Conservation (phyloP, 208 protist species). For the Trypanosomatidae sp. region DNA sequence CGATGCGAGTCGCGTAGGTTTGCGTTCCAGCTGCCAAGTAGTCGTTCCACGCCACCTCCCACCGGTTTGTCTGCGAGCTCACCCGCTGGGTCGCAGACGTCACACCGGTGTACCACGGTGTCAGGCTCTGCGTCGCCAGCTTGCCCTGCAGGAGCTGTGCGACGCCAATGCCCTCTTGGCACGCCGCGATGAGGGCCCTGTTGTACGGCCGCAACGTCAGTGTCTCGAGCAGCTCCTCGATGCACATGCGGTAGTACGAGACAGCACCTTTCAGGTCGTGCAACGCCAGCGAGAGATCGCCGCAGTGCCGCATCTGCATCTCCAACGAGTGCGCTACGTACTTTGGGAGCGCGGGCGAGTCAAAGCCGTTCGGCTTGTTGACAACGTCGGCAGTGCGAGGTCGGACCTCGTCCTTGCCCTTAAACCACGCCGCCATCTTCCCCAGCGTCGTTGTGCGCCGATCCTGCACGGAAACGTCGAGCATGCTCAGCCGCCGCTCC, state of each 20-base stretch:
- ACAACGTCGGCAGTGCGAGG: conserved; percentile 31
- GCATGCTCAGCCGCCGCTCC: conserved; percentile 59
- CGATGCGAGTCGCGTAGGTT: conserved; percentile 51
- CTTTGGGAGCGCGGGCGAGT: conserved; percentile 14
- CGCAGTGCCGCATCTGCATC: conserved; percentile 85
- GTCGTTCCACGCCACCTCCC: conserved; percentile 71
- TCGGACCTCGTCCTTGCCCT: conserved; percentile 65
- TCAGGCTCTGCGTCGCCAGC: conserved; percentile 44
- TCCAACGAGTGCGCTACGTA: conserved; percentile 73
- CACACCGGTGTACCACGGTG: conserved; percentile 49
- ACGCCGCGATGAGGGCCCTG: conserved; percentile 60
- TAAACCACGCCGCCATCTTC: conserved; percentile 85
- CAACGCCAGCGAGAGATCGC: conserved; percentile 62
- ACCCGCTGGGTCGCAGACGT: conserved; percentile 39
- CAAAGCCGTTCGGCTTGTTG: conserved; percentile 10
- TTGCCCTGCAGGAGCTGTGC: conserved; percentile 49
- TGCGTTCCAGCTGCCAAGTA: conserved; percentile 47
- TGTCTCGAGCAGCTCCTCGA: conserved; percentile 69
- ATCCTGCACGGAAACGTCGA: conserved; percentile 68
- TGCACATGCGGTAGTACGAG: conserved; percentile 72
- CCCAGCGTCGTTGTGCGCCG: conserved; percentile 75
- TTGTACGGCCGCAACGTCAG: conserved; percentile 66
- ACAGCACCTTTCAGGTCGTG: conserved; percentile 64
- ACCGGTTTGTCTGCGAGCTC: conserved; percentile 47
- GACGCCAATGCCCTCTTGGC: conserved; percentile 77